These are phyloP conservation scores for Colletotrichum sansevieriae DNA, from an alignment of 2,329 filamentous ascomycete genomes.

Conservation along the genomic window DNA sequence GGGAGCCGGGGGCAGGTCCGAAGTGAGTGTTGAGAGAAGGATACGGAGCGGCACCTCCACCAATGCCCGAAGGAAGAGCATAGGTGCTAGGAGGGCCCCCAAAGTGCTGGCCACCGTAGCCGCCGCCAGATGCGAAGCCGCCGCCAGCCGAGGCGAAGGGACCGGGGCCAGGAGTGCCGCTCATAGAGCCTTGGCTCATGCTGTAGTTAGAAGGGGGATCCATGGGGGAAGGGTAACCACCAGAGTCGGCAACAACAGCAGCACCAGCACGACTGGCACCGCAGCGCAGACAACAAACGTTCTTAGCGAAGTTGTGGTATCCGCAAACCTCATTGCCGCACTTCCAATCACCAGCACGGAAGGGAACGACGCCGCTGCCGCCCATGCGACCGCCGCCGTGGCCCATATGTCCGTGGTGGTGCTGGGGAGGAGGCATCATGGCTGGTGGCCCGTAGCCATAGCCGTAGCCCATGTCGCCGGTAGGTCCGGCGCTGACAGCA, in stretches of 20 bases:
- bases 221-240: constrained; percentile 91
- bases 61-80: constrained; percentile 86
- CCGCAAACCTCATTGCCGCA: constrained; percentile 97
- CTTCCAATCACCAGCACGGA: constrained; percentile 99
- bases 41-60: constrained; percentile 83
- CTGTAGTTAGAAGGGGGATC: constrained; percentile 85
- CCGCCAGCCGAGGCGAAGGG: constrained; percentile 76
- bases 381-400: constrained; percentile 79
- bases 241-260: constrained; percentile 93
- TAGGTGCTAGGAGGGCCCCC: constrained; percentile 91
- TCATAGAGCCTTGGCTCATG: constrained; percentile 91
- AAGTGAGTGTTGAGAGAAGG: constrained; percentile 87
- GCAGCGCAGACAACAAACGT: constrained; percentile 96
- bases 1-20: constrained; percentile 80
- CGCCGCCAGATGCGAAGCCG: constrained; percentile 71
- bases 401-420: constrained; percentile 68
- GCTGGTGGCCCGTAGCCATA: constrained; percentile 80
- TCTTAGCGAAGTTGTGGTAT: constrained; percentile 99
- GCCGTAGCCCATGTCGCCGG: constrained; percentile 69
- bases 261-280: constrained; percentile 94
- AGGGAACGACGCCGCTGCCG: constrained; percentile 89
- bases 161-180: constrained; percentile 82
- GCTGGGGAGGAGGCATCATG: constrained; percentile 84
- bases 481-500: constrained; percentile 84
- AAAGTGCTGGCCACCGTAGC: constrained; percentile 79